phyloP scores from a whole-genome alignment of 768 basidiomycete genomes.

The Scleroderma citrinum region DNA sequence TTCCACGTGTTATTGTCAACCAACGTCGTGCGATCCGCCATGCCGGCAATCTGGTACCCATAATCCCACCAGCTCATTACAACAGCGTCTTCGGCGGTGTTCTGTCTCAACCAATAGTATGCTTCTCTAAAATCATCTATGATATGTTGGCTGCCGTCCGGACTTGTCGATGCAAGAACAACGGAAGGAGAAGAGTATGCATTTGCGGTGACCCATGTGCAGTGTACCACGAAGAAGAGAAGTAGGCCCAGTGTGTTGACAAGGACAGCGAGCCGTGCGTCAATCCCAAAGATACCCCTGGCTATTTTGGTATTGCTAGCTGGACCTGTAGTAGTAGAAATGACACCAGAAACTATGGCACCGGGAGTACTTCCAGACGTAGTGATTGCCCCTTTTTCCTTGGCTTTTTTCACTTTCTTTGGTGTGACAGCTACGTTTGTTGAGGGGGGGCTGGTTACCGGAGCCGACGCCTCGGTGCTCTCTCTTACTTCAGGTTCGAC shows the following conservation, averaged over 20 bases:
- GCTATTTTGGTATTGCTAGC: conserved; percentile 6
- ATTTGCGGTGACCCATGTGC: conserved; percentile 90
- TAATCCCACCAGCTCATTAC: conserved; percentile 99
- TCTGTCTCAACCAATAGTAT: conserved; percentile 97
- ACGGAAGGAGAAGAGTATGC: conserved; percentile 99
- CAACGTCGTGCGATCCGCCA: conserved; percentile 93
- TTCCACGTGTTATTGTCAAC: conserved; percentile 99
- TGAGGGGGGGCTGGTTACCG: conserved; percentile 10
- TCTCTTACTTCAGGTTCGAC: conserved; percentile 47
- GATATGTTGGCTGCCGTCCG: conserved; percentile 87
- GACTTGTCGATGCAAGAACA: conserved; percentile 72
- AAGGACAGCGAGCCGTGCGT: conserved; percentile 73
- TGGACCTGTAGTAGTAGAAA: conserved; percentile 20
- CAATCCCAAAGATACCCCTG: conserved; percentile 78
- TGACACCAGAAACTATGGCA: conserved; percentile 38
- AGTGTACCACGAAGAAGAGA: conserved; percentile 89
- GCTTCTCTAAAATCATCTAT: conserved; percentile 99
- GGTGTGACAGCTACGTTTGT: conserved; percentile 25
- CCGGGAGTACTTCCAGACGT: conserved; percentile 30
- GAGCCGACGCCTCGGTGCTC: conserved; percentile 2
- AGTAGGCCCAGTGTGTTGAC: conserved; percentile 73
- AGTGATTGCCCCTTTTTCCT: conserved; percentile 45
- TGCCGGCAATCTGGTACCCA: conserved; percentile 98
- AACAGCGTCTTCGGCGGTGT: conserved; percentile 87
- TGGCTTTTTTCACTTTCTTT: conserved; percentile 51